Evolutionary conservation across 371 early-diverging fungal genomes (phyloP), one percentile per base, ranked within the genome.

Genomic region (Mortierella sp.): DNA sequence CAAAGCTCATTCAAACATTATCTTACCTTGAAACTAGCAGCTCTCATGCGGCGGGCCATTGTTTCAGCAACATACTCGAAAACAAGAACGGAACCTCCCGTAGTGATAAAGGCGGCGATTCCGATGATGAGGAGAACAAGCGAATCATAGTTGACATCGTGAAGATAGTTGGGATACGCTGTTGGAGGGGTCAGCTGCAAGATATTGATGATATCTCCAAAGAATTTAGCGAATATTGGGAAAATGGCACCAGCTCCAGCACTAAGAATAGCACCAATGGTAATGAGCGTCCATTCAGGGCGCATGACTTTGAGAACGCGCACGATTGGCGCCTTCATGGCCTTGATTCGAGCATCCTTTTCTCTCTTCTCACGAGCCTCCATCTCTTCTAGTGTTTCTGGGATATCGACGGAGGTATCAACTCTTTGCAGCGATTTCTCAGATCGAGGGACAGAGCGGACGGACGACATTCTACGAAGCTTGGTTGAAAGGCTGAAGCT

Each of bases 111-210:
- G 19, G 86, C 69, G 1, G 75, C 87, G 16, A 89, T 67, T 40
- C 88, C 93, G 61, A 95, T 83, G 24, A 88, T 63, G 32, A 91
- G 67, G 63, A 95, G 92, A 74, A 92, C 84, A 21, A 92, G 81
- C 2, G 92, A 80, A 76, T 87, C 91, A 48, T 89, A 85, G 75
- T 90, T 84, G 63, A 50, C 10, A 11, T 77, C 59, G 4, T 69
- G 47, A 50, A 58, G 33, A 21, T 24, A 75, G 36, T 45, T 45
- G 36, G 67, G 63, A 6, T 36, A 36, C 16, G 15, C 11, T 3
- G 10, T 45, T 9, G 41, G 65, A 58, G n/a, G 60, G 60, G 4
- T 28, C n/a, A 10, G 36, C 22, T 43, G 67, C 62, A 86, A 60
- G 59, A 70, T 74, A 22, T 43, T 70, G 21, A 87, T 74, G 7